phyloP scores from a whole-genome alignment of 257 asterid genomes.

The Solanum virginianum region DNA sequence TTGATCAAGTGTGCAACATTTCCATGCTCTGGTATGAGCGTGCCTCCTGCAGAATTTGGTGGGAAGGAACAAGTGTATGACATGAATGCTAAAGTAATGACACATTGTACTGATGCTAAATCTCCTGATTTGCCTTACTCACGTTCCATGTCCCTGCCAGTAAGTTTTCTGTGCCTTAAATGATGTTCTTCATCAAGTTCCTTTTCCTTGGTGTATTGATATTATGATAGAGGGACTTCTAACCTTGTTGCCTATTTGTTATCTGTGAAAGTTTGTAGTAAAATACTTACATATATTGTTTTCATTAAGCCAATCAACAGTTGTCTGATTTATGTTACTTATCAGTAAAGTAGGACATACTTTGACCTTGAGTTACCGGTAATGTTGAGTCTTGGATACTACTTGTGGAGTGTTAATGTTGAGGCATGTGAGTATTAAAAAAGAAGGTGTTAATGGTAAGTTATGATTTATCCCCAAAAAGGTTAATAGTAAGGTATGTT shows the following conservation, averaged over 20 bases:
- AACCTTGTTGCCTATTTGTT: neutral
- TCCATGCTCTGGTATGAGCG: neutral
- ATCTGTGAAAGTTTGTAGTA: neutral
- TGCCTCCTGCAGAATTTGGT: neutral
- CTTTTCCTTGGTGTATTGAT: neutral
- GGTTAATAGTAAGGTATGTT: neutral
- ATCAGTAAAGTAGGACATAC: neutral
- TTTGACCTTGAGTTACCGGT: neutral
- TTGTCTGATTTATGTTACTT: neutral
- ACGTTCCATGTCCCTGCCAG: conserved; percentile 14
- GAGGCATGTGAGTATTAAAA: neutral
- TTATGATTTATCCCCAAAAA: neutral
- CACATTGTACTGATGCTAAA: neutral
- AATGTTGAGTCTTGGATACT: neutral
- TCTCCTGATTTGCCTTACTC: conserved; percentile 12
- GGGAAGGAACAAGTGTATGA: conserved; percentile 1
- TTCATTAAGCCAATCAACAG: neutral
- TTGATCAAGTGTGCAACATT: conserved; percentile 7
- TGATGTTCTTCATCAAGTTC: neutral
- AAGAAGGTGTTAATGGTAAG: neutral
- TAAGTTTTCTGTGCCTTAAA: conserved; percentile 12
- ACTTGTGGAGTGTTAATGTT: neutral
- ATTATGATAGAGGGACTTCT: neutral
- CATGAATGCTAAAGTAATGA: neutral
- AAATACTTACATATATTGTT: neutral